Percentiles rank a stretch among this genome's conserved stretches.
phyloP scores from a whole-genome alignment of 2,329 filamentous ascomycete species.

The Sordariomycetes sp. region DNA sequence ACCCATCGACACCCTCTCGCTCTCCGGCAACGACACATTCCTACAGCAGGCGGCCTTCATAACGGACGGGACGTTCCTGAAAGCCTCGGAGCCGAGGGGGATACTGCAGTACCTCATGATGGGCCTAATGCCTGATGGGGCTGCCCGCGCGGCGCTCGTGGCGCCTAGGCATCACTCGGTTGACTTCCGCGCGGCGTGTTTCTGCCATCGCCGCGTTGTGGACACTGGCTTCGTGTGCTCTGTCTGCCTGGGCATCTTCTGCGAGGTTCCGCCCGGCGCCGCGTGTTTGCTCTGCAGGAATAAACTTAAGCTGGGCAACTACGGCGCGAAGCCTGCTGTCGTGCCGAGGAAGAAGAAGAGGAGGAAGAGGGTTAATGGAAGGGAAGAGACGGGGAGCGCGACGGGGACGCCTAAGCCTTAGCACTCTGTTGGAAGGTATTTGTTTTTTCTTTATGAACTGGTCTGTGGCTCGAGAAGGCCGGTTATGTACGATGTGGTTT shows the following conservation, averaged over 20 bases:
- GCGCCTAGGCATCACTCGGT: slow-evolving; percentile 73
- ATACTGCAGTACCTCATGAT: slow-evolving; percentile 92
- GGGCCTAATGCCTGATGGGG: slow-evolving; percentile 61
- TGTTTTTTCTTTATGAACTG: neutral
- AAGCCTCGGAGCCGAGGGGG: slow-evolving; percentile 46
- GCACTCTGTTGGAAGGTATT: neutral
- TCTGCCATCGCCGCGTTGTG: slow-evolving; percentile 85
- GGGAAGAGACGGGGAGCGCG: slow-evolving; percentile 45
- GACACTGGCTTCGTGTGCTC: slow-evolving; percentile 93
- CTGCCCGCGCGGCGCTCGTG: slow-evolving; percentile 49
- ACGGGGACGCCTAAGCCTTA: slow-evolving; percentile 44
- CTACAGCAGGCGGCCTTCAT: slow-evolving; percentile 74
- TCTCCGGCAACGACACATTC: slow-evolving; percentile 79
- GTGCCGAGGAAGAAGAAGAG: slow-evolving; percentile 62
- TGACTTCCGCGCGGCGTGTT: slow-evolving; percentile 96
- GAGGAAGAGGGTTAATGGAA: slow-evolving; percentile 45
- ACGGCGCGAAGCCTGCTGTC: slow-evolving; percentile 66
- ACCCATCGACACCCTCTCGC: slow-evolving; percentile 81
- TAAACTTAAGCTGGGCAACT: slow-evolving; percentile 59
- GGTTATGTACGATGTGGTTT: neutral
- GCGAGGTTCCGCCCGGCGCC: slow-evolving; percentile 45
- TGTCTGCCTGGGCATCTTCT: slow-evolving; percentile 92
- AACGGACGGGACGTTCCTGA: slow-evolving; percentile 43
- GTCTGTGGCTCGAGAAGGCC: neutral
- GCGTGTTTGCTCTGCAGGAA: slow-evolving; percentile 78